Conservation (phyloP, 2,329 filamentous ascomycete genomes). For the Calonectria pauciramosa region DNA sequence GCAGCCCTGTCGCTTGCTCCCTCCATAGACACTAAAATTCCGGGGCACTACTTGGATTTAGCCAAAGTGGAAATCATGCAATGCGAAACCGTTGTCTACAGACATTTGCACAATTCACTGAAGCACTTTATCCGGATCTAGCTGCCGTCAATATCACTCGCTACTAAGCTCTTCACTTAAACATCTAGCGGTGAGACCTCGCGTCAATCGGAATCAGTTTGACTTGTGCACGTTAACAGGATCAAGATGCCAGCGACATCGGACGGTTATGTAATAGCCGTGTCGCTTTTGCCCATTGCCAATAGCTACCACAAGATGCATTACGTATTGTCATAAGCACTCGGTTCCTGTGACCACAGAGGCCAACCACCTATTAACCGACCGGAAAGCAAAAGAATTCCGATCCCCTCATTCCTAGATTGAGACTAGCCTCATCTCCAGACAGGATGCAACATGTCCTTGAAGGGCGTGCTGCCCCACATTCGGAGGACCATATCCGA, state of each 20-base stretch:
- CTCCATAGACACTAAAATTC: neutral
- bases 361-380: neutral
- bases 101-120: neutral
- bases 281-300: neutral
- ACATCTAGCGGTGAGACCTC: neutral
- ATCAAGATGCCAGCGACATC: neutral
- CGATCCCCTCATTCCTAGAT: conserved; percentile 3
- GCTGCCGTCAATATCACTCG: neutral
- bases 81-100: too few species aligned
- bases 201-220: neutral
- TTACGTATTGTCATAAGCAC: neutral
- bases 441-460: neutral
- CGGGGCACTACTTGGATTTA: neutral
- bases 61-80: neutral
- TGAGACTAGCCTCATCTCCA: conserved; percentile 3
- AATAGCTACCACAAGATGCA: neutral
- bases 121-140: too few species aligned
- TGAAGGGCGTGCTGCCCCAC: neutral
- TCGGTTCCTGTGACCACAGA: neutral
- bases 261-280: too few species aligned
- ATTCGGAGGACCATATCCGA: neutral
- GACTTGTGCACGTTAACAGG: neutral
- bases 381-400: neutral
- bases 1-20: neutral
- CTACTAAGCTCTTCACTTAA: neutral